Evolutionary conservation across 192 early-diverging fungal genomes (phyloP), one percentile per base, ranked within the genome.

Genomic region (Backusella australiensis): DNA sequence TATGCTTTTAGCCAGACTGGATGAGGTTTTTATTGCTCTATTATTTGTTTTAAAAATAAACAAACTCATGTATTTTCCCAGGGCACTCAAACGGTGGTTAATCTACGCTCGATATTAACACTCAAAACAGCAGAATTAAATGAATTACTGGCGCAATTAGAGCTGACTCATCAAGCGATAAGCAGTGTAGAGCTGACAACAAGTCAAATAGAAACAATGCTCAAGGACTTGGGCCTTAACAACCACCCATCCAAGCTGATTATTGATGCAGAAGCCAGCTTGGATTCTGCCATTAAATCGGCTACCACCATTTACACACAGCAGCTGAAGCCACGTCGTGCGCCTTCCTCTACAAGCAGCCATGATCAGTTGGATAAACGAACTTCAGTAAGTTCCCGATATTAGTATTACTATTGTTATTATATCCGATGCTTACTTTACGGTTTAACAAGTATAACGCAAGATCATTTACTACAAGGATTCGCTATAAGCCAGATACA

Each of bases 41-140:
- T 29, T 35, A 67, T 67, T 29, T 67, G 15, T 29, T 67, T 29
- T 66, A 52, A 59, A 26, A 29, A 63, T 29, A 63, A 63, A 63
- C 21, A 63, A 63, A 63, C 56, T 63, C 39, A 15, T 39, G 8
- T 39, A 11, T 21, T 17, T 53, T 69, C 7, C 15, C 56, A 77
- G 75, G 77, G 71, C 34, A 67, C 65, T 41, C 77, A 78, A 46
- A 78, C 77, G 17, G 67, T 78, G 23, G 69, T 70, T n/a, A 78
- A 78, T 36, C 63, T 78, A 8, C 77, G 77, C 7, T 78, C 77
- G 29, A 68, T 78, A 35, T 63, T 78, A 32, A 78, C 71, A 17
- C 67, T 78, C 5, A 78, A 78, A 35, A 78, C 77, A 5, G 77
- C 77, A 9, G 77, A 78, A 56, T 34, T 78, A 7, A 78, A 78